phyloP scores from a whole-genome alignment of 2,329 filamentous ascomycete genomes.

The Mycocentrospora acerina region DNA sequence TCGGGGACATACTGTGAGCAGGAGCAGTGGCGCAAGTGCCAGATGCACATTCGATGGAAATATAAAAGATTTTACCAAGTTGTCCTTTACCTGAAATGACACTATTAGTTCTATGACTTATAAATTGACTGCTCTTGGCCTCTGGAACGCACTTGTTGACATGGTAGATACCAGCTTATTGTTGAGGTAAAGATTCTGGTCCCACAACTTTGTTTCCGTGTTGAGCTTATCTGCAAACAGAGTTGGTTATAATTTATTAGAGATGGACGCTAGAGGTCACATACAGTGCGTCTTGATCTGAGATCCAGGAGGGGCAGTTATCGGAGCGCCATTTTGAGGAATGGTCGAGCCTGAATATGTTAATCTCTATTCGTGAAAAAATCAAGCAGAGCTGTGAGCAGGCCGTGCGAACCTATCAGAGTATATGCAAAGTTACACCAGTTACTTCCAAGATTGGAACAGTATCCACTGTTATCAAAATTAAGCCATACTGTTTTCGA shows the following conservation, averaged over 20 bases:
- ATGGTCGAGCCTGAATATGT: too few relatives aligned
- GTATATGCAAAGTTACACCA: slow-evolving; percentile 28
- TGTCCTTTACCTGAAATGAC: slow-evolving; percentile 21
- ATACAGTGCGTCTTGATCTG: slow-evolving; percentile 22
- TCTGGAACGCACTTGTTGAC: too few relatives aligned
- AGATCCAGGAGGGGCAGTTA: slow-evolving; percentile 16
- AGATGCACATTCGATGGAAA: slow-evolving; percentile 23
- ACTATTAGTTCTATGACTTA: slow-evolving; percentile 1
- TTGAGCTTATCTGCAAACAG: slow-evolving; percentile 19
- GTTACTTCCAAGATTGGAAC: slow-evolving; percentile 16
- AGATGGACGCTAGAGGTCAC: neutral
- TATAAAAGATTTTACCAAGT: slow-evolving; percentile 23
- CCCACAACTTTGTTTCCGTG: slow-evolving; percentile 19
- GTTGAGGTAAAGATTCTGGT: slow-evolving; percentile 26
- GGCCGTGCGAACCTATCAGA: slow-evolving; percentile 7
- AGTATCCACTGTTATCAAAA: slow-evolving; percentile 7
- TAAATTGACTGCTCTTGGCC: neutral
- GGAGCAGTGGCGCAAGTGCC: slow-evolving; percentile 16
- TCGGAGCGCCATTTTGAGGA: slow-evolving; percentile 16
- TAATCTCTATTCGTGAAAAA: too few relatives aligned
- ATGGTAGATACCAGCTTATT: slow-evolving; percentile 21
- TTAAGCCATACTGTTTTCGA: neutral
- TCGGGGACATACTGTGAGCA: slow-evolving; percentile 21
- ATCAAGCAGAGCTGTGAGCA: neutral
- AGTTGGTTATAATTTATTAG: neutral